Evolutionary conservation across 331 rosid species (phyloP).

Genomic region (Phaseolus coccineus): DNA sequence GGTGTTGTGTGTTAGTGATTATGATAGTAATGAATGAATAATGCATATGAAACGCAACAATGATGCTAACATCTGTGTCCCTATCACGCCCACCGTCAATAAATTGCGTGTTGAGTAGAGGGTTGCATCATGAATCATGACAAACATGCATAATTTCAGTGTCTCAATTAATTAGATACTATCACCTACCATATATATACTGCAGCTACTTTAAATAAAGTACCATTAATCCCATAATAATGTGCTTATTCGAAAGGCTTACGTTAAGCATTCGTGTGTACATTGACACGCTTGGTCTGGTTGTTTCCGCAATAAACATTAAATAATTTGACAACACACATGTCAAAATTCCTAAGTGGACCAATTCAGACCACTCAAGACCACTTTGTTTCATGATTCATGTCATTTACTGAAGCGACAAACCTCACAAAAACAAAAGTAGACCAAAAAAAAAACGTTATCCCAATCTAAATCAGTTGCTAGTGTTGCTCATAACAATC

Average conservation of each 20-base stretch:
- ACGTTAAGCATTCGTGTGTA: constrained; percentile 32
- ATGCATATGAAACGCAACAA: neutral
- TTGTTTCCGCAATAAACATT: neutral
- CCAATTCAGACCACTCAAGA: constrained; percentile 20
- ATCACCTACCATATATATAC: constrained; percentile 46
- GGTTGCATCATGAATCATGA: constrained; percentile 7
- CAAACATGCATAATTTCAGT: constrained; percentile 27
- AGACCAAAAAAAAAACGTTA: neutral
- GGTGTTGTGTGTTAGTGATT: neutral
- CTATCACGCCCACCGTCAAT: neutral
- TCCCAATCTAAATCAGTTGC: constrained; percentile 11
- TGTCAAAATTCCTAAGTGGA: constrained; percentile 27
- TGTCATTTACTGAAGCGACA: constrained; percentile 18
- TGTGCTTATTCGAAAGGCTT: constrained; percentile 11
- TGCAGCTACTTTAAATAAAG: constrained; percentile 42
- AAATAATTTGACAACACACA: constrained; percentile 10
- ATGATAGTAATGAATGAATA: neutral
- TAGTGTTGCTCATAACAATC: neutral
- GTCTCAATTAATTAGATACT: constrained; percentile 39
- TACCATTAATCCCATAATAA: constrained; percentile 41
- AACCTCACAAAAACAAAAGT: constrained; percentile 19
- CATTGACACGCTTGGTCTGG: constrained; percentile 34
- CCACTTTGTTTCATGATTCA: constrained; percentile 18
- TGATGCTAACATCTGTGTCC: neutral
- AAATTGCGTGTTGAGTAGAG: constrained; percentile 28